These are phyloP conservation scores for Penicillium salamii DNA, from an alignment of 495 filamentous ascomycete genomes.

Conservation along the genomic window DNA sequence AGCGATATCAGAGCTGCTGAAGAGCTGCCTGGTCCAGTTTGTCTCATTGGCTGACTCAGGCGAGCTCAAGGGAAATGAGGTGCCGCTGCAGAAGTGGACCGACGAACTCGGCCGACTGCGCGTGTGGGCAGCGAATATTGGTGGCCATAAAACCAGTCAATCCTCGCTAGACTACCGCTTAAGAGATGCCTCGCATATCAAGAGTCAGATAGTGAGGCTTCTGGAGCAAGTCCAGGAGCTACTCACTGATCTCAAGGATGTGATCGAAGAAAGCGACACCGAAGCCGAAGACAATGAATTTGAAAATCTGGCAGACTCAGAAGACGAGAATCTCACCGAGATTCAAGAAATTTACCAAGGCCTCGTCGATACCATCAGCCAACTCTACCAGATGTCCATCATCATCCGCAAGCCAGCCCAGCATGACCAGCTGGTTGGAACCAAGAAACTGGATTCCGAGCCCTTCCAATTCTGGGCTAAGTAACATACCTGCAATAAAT, in stretches of 20 bases:
- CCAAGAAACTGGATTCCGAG: background rate
- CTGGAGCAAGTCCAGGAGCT: conserved; percentile 20
- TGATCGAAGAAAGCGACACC: background rate
- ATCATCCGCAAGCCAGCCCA: conserved; percentile 19
- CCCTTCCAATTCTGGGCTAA: conserved; percentile 7
- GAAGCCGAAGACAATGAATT: background rate
- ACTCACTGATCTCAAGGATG: background rate
- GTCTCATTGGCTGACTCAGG: background rate
- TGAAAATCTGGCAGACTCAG: background rate
- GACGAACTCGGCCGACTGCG: conserved; percentile 40
- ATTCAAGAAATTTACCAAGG: conserved; percentile 5
- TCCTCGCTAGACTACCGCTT: conserved; percentile 47
- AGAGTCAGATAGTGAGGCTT: conserved; percentile 31
- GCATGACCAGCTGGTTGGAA: conserved; percentile 18
- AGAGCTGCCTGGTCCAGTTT: background rate
- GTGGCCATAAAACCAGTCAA: conserved; percentile 35
- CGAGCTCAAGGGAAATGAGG: conserved; percentile 6
- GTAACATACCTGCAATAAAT: conserved; percentile 17
- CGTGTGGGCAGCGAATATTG: conserved; percentile 46
- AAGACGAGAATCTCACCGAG: background rate
- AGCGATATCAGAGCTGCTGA: background rate
- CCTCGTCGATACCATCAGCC: conserved; percentile 9
- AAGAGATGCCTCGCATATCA: conserved; percentile 43
- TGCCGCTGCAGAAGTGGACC: conserved; percentile 10
- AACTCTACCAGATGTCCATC: conserved; percentile 26